Evolutionary conservation across 306 rosid genomes (phyloP).

Genomic region (Heteromeles arbutifolia): DNA sequence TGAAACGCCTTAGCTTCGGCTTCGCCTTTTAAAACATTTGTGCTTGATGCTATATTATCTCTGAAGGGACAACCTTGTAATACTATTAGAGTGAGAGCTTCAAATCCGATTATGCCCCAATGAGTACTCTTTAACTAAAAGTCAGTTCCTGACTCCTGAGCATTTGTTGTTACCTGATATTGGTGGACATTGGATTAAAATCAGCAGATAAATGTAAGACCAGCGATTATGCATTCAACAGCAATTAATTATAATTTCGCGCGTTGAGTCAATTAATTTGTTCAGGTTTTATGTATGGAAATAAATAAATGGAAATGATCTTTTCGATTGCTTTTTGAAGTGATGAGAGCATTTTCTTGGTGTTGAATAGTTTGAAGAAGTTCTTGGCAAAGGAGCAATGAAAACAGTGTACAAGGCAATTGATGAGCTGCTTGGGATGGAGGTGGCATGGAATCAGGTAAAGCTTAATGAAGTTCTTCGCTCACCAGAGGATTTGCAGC

Average conservation of each 20-base stretch:
- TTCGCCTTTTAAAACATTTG: neutral
- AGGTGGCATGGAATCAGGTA: slow-evolving; percentile 91
- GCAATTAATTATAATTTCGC: neutral
- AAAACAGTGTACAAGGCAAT: slow-evolving; percentile 85
- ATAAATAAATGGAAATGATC: neutral
- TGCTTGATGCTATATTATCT: neutral
- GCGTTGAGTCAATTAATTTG: neutral
- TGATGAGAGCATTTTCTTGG: neutral
- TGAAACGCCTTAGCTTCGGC: too few species aligned
- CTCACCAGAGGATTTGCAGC: slow-evolving; percentile 67
- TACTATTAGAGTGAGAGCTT: neutral
- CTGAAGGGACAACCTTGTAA: neutral
- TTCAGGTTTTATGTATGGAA: neutral
- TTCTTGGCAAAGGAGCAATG: slow-evolving; percentile 90
- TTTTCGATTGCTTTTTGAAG: neutral
- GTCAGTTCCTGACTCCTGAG: neutral
- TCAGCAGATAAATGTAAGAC: neutral
- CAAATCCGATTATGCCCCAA: neutral
- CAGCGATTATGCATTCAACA: neutral
- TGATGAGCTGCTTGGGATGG: slow-evolving; percentile 75
- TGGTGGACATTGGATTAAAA: neutral
- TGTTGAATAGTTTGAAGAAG: slow-evolving; percentile 49
- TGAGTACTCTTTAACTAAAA: neutral
- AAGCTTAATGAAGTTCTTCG: slow-evolving; percentile 60
- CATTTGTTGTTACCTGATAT: neutral